Conservation (phyloP, 129 eudicot species). For the Tagetes erecta region DNA sequence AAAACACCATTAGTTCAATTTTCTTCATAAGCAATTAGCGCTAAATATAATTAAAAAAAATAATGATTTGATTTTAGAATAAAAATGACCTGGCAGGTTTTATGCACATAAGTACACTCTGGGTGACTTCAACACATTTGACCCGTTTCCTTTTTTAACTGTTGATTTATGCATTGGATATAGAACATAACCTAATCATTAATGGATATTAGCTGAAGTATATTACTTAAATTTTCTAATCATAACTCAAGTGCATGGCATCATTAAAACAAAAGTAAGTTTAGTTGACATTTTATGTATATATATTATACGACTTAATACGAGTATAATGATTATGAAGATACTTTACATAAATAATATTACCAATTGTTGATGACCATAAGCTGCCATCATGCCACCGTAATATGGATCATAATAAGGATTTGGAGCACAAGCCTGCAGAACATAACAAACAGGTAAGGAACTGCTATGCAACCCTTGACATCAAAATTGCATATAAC, state of each 20-base stretch:
- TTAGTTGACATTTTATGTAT: not conserved
- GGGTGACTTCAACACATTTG: not conserved
- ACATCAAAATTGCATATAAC: not conserved
- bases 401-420: slow-evolving; percentile 65
- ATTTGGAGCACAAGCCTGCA: slow-evolving; percentile 77
- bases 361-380: slow-evolving; percentile 79
- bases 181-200: not conserved
- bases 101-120: not conserved
- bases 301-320: not conserved
- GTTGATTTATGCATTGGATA: not conserved
- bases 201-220: not conserved
- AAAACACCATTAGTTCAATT: not conserved
- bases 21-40: not conserved
- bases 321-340: not conserved
- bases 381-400: slow-evolving; percentile 82
- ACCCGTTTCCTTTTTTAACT: not conserved
- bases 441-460: not conserved
- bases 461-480: not conserved
- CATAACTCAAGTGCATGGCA: not conserved
- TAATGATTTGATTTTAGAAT: not conserved
- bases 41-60: too few relatives aligned
- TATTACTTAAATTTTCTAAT: not conserved
- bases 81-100: not conserved
- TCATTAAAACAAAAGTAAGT: not conserved
- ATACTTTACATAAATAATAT: slow-evolving; percentile 7